Base-by-base conservation (phyloP, 108 stramenopile species). In the Pelagomonas calceolata region DNA sequence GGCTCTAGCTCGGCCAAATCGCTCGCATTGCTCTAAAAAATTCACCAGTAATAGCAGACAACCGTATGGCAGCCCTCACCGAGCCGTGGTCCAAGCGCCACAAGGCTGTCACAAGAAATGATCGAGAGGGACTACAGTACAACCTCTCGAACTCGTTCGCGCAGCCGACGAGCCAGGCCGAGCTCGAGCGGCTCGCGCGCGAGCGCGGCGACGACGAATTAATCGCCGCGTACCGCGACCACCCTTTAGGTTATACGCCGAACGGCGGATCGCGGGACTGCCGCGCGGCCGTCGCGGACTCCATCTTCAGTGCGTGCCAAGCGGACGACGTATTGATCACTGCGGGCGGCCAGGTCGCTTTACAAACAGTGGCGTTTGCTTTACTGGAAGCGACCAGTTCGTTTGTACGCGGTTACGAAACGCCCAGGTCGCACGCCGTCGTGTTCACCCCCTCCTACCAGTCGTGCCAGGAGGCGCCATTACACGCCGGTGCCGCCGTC, bases 401-500 rank as follows among this genome's bases (percentile, higher is more conserved):
- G n/a, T n/a, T n/a, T n/a, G n/a, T n/a, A n/a, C n/a, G n/a, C n/a
- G n/a, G n/a, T n/a, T n/a, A n/a, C n/a, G n/a, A n/a, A n/a, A n/a
- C n/a, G n/a, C n/a, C n/a, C n/a, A n/a, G n/a, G n/a, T 5, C 39
- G 39, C 90, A 90, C 79, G 78, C 88, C 44, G 87, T 90, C 35
- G 85, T 82, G 34, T 90, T 90, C 77, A 72, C 79, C n/a, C 90
- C 90, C 3, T 88, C 88, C 26, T 88, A 90, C 86, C 90, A 90
- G 78, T 80, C 79, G 26, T 80, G 80, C n/a, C 66, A 85, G 0
- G 82, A 88, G 71, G 79, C 82, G 44, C 85, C 89, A 0, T 64
- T 69, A 15, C 85, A 84, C 79, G 83, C 84, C 1, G 32, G 70
- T 14, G 82, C 81, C 31, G 75, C 68, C 29, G 72, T 87, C 3